Evolutionary conservation across 2,329 filamentous ascomycete genomes (phyloP), one percentile per base, ranked within the genome.

Genomic region (Fusarium domesticum): DNA sequence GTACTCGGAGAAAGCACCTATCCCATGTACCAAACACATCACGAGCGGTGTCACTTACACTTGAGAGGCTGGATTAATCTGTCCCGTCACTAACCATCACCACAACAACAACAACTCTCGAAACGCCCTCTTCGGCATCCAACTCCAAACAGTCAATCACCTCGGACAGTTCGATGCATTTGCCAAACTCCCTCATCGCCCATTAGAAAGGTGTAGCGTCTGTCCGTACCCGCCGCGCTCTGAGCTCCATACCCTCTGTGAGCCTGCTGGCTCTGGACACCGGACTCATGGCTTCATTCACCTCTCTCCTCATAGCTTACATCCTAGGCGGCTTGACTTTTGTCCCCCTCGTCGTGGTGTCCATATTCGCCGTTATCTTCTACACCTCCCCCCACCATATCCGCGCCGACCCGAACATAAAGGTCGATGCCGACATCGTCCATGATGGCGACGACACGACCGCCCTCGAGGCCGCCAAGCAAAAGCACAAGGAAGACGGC

Each of bases 241-340:
- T n/a, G 42, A 49, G 48, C 51, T 43, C 43, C 33, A 34, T 49
- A 31, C 33, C 42, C 45, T 30, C 45, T 47, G 44, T 42, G 49
- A 47, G 45, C 48, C 48, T 54, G 43, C 44, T 48, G 37, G 48
- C 51, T 51, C 50, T 45, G 19, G 47, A 61, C 40, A 33, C 34
- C 41, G 23, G 44, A 62, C 62, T 60, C 54, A 80, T 81, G 77
- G 71, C 69, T 50, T 63, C 67, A 58, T 79, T 75, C 70, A 71
- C 71, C 23, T 64, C 64, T 57, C 83, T 92, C 62, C 73, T 95
- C 54, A 67, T 86, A 62, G 78, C 86, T 65, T 96, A 96, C 74
- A 65, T 95, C 54, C 70, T 95, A 47, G 91, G 91, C 68, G 92
- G 91, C 60, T 66, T 96, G 62, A 96, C 91, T 45, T 92, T 96